These are phyloP conservation scores for Colletotrichum truncatum DNA, from an alignment of 2,329 filamentous ascomycete species.

Conservation along the genomic window DNA sequence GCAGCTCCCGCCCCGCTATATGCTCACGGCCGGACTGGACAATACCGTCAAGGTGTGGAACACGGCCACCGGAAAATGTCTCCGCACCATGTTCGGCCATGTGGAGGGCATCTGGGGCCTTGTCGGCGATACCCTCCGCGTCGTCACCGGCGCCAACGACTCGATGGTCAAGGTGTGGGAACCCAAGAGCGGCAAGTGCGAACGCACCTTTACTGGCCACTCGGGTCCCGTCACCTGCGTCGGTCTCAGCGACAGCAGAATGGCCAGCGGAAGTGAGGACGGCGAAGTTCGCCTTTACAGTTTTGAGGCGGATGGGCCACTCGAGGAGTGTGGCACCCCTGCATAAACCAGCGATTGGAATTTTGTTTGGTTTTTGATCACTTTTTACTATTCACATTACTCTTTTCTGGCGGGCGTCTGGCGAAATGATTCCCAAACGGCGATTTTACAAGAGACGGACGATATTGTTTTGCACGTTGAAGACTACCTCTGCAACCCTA, in stretches of 20 bases:
- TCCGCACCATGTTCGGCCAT: slow-evolving; percentile 95
- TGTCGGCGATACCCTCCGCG: slow-evolving; percentile 85
- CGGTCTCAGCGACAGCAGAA: slow-evolving; percentile 85
- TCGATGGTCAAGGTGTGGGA: slow-evolving; percentile 96
- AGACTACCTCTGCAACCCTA: background rate
- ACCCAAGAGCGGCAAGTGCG: slow-evolving; percentile 87
- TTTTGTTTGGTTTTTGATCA: background rate
- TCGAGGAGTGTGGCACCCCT: slow-evolving; percentile 61
- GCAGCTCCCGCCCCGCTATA: slow-evolving; percentile 84
- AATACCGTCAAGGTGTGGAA: slow-evolving; percentile 85
- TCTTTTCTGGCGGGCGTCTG: background rate
- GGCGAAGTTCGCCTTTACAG: slow-evolving; percentile 88
- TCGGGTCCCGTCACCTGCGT: slow-evolving; percentile 92
- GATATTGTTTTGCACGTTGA: background rate
- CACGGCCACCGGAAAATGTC: slow-evolving; percentile 79
- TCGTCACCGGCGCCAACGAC: slow-evolving; percentile 92
- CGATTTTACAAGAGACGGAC: slow-evolving; percentile 17
- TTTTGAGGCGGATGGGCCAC: slow-evolving; percentile 64
- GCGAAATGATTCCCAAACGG: slow-evolving; percentile 24
- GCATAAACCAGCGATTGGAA: slow-evolving; percentile 42
- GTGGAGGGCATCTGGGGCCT: slow-evolving; percentile 96
- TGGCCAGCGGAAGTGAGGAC: slow-evolving; percentile 94
- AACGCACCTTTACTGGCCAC: slow-evolving; percentile 92
- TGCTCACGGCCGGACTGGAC: slow-evolving; percentile 92
- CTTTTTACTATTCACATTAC: background rate